phyloP scores from a whole-genome alignment of 331 rosid genomes.

The Dryas integrifolia region DNA sequence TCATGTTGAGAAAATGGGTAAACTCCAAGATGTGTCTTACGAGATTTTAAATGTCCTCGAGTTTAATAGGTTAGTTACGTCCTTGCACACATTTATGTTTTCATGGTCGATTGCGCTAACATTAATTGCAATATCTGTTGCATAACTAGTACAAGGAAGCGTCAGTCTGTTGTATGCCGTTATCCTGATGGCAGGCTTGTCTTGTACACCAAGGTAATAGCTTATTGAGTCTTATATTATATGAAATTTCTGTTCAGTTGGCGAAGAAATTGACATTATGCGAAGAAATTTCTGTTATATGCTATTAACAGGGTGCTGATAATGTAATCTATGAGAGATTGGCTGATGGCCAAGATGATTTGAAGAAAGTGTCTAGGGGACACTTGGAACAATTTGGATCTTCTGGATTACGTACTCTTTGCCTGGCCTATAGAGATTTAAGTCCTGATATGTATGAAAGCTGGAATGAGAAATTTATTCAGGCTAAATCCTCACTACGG shows the following conservation, averaged over 20 bases:
- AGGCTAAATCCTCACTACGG: constrained; percentile 89
- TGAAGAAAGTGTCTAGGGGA: constrained; percentile 72
- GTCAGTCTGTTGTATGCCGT: constrained; percentile 96
- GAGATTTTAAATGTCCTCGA: constrained; percentile 97
- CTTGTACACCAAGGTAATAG: constrained; percentile 89
- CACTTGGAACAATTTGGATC: constrained; percentile 90
- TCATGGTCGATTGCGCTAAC: constrained; percentile 14
- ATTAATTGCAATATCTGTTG: constrained; percentile 23
- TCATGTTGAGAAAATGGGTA: constrained; percentile 85
- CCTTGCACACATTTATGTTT: not conserved
- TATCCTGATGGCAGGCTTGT: constrained; percentile 93
- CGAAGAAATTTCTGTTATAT: constrained; percentile 20
- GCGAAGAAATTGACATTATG: constrained; percentile 33
- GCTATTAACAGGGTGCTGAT: constrained; percentile 85
- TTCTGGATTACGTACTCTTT: constrained; percentile 86
- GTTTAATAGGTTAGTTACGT: constrained; percentile 71
- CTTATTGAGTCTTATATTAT: constrained; percentile 27
- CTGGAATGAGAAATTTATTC: constrained; percentile 95
- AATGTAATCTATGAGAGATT: constrained; percentile 83
- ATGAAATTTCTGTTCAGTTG: constrained; percentile 26
- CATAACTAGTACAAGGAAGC: constrained; percentile 79
- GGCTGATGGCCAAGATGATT: constrained; percentile 48
- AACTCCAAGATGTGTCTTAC: constrained; percentile 65
- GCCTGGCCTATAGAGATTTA: constrained; percentile 90
- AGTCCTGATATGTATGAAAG: constrained; percentile 77